A percentile compares a stretch with the other conserved stretches of the same genome.
Conservation (phyloP, 371 early-diverging fungal species). For the Fennellomyces sp. region DNA sequence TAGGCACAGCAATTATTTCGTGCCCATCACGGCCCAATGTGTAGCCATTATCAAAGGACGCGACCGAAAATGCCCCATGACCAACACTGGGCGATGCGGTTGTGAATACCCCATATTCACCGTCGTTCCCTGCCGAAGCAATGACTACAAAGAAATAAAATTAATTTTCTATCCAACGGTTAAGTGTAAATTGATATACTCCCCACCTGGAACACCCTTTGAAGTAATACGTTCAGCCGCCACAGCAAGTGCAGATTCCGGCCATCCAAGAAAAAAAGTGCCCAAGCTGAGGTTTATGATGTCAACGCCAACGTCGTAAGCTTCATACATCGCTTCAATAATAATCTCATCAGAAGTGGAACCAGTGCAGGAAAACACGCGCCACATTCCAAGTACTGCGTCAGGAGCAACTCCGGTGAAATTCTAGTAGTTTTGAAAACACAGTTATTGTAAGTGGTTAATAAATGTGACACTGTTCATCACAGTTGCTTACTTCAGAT, state of each 20-base stretch:
- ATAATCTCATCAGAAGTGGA: conserved; percentile 58
- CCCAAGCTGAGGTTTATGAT: conserved; percentile 71
- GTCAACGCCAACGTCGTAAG: conserved; percentile 56
- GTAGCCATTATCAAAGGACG: conserved; percentile 52
- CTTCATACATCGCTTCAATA: conserved; percentile 59
- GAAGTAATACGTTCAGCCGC: conserved; percentile 41
- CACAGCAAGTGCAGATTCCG: conserved; percentile 36
- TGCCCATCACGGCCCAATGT: conserved; percentile 29
- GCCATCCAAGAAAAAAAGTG: conserved; percentile 48
- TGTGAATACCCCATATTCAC: conserved; percentile 43
- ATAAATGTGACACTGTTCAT: background rate
- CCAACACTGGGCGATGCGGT: conserved; percentile 50
- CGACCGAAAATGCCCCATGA: conserved; percentile 51
- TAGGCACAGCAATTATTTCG: conserved; percentile 12
- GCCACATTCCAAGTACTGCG: conserved; percentile 54
- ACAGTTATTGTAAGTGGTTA: background rate
- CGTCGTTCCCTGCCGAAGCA: conserved; percentile 58
- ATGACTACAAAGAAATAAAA: conserved; percentile 29
- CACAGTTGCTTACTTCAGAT: conserved; percentile 26
- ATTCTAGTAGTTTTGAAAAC: conserved; percentile 5
- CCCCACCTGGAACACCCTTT: conserved; percentile 29
- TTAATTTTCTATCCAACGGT: background rate
- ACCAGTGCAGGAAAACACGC: conserved; percentile 64
- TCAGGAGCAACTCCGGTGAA: conserved; percentile 67
- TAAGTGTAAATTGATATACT: background rate